Evolutionary conservation across 1,139 yeast species (phyloP), one percentile per base, ranked within the genome.

Genomic region (Debaryomyces sp.): DNA sequence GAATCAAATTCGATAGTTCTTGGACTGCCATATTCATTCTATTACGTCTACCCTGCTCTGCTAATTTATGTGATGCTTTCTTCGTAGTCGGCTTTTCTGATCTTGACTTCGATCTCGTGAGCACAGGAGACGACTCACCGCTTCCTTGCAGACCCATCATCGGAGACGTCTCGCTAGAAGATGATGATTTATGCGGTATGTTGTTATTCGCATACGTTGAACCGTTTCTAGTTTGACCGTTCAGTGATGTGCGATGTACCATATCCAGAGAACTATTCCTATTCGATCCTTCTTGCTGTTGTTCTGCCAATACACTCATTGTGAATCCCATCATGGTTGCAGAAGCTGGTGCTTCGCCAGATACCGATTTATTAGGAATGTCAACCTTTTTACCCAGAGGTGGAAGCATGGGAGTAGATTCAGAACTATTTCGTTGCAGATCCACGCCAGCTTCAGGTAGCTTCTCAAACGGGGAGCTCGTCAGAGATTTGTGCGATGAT

Each of bases 41-140:
- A 65, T 92, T 91, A 58, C 99, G 80, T 51, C 99, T 77, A 9
- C 97, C 98, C 67, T 94, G 97, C 68, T 94, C 99, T 0, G 99
- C 98, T 24, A 89, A 77, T 63, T 94, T 92, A 67, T 94, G 99
- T 23, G 89, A 85, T 5, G 94, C 87, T 57, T 85, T 85, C 63
- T 87, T 85, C 26, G 79, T 74, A 0, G 77, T 64, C 2, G 67
- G 67, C 51, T 65, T 69, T 46, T 67, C 71, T 4, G 51, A 44
- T 26, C 45, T 45, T 5, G 45, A 22, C 26, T 47, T 46, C 3
- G 47, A 13, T n/a, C 24, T 23, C 4, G 45, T 15, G 8, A 36
- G 13, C 2, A 26, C 26, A 13, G 42, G 36, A 9, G 47, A 22
- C 8, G 47, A 34, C 34, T 38, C 41, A n/a, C 41, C 29, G 27